Evolutionary conservation across 1,284 basidiomycete genomes (phyloP).

Genomic region (Ceratobasidium sp.): DNA sequence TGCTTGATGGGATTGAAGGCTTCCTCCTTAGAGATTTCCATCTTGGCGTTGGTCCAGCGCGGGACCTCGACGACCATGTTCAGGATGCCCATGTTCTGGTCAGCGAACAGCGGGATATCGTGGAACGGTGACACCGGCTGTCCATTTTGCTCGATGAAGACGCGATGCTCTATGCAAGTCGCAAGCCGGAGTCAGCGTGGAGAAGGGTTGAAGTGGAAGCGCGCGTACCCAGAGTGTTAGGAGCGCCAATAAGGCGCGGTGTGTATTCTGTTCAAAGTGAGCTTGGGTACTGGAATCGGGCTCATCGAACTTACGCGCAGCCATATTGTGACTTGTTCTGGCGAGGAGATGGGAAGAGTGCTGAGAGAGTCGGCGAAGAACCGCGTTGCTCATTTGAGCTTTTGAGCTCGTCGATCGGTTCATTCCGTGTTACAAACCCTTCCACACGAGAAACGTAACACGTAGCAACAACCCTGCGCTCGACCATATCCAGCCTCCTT

Average conservation of each 20-base stretch:
- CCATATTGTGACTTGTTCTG: not conserved
- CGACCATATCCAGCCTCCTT: too few relatives aligned
- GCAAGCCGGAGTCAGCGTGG: not conserved
- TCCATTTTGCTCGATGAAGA: slow-evolving; percentile 91
- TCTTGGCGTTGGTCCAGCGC: slow-evolving; percentile 99
- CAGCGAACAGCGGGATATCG: slow-evolving; percentile 95
- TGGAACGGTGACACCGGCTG: slow-evolving; percentile 92
- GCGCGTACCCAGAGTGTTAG: slow-evolving; percentile 88
- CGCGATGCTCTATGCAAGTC: slow-evolving; percentile 81
- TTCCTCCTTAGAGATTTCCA: slow-evolving; percentile 99
- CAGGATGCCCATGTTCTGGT: slow-evolving; percentile 91
- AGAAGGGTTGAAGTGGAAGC: not conserved
- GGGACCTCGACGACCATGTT: slow-evolving; percentile 99
- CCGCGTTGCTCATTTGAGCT: slow-evolving; percentile 26
- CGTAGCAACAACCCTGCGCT: too few relatives aligned
- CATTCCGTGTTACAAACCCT: not conserved
- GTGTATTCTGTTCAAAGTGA: slow-evolving; percentile 66
- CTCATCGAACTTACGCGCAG: not conserved
- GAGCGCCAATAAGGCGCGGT: slow-evolving; percentile 82
- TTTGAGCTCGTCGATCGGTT: slow-evolving; percentile 16
- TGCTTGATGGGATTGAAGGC: slow-evolving; percentile 99
- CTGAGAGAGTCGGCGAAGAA: slow-evolving; percentile 25
- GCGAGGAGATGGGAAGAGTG: slow-evolving; percentile 12
- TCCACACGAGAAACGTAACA: not conserved
- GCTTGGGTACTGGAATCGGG: too few relatives aligned